Evolutionary conservation across 257 asterid species (phyloP), one percentile per base, ranked within the genome.

Genomic region (Anisodus acutangulus): DNA sequence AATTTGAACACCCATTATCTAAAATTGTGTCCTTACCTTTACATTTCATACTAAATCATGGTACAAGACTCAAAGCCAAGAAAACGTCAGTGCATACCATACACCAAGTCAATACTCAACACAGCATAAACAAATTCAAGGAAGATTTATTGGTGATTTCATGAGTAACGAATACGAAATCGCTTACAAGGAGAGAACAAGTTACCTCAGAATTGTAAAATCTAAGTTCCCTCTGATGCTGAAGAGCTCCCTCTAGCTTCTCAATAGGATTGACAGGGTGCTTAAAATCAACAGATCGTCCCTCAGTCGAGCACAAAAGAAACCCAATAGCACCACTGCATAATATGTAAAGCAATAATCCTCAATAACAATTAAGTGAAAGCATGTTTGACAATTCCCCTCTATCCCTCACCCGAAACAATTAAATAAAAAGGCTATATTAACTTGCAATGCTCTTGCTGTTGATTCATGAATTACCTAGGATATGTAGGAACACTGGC

Each of bases 401-500:
- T 31, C 49, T 15, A 13, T 43, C 68, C 76, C 57, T 17, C 72
- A 39, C 54, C 64, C 68, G 26, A 9, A 41, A 9, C 37, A 35
- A 63, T 5, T 2, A 74, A 59, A 4, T n/a, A 49, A 9, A 7
- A 60, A 26, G 8, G 43, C 17, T 6, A 60, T 57, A 47, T 3
- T 35, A 49, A 12, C 39, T 11, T 17, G 63, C 58, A 49, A 16
- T 4, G 26, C 2, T n/a, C 4, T n/a, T 49, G 55, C 41, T 62
- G 19, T 49, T 74, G 35, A 10, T 71, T 62, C 53, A 45, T 19
- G 3, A 60, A 53, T 78, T 88, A 94, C 99, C 98, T 97, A 43
- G 99, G 99, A 88, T 97, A 97, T 60, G 98, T 93, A 83, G 99
- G 99, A 74, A 97, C 99, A 82, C 88, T 95, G 47, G 98, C 86